These are phyloP conservation scores for Naematelia aurantialba DNA, from an alignment of 768 basidiomycete genomes.

Conservation along the genomic window DNA sequence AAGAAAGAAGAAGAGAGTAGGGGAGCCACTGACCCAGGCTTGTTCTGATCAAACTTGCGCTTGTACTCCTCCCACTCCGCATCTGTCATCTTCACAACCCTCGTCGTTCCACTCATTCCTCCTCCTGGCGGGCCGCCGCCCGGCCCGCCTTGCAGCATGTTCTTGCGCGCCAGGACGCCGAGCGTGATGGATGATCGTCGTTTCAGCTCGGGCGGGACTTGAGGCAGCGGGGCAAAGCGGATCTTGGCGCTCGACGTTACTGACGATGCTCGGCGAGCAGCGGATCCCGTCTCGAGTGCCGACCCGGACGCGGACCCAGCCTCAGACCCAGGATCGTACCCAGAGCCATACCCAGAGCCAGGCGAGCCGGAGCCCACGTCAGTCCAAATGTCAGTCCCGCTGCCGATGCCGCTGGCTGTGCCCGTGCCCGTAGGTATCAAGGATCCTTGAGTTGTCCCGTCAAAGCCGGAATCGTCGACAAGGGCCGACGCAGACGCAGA, in stretches of 20 bases:
- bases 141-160: conserved; percentile 31
- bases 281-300: too few species aligned
- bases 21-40: conserved; percentile 18
- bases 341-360: too few species aligned
- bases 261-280: too few species aligned
- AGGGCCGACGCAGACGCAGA: too few species aligned
- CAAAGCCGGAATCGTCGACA: too few species aligned
- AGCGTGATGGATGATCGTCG: conserved; percentile 41
- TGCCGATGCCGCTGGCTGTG: too few species aligned
- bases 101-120: conserved; percentile 5
- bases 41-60: conserved; percentile 19
- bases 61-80: conserved; percentile 45
- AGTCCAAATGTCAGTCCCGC: too few species aligned
- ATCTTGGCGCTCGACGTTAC: conserved; percentile 20
- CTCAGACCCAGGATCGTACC: too few species aligned
- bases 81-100: conserved; percentile 37
- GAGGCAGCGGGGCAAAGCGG: conserved; percentile 41
- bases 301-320: too few species aligned
- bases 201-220: conserved; percentile 37
- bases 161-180: conserved; percentile 42
- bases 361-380: too few species aligned
- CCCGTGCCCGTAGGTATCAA: too few species aligned
- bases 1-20: background rate
- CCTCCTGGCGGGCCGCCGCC: background rate
- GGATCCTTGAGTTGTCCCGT: too few species aligned